Base-by-base conservation (phyloP, 1,139 yeast genomes). In the Scheffersomyces illinoinensis region DNA sequence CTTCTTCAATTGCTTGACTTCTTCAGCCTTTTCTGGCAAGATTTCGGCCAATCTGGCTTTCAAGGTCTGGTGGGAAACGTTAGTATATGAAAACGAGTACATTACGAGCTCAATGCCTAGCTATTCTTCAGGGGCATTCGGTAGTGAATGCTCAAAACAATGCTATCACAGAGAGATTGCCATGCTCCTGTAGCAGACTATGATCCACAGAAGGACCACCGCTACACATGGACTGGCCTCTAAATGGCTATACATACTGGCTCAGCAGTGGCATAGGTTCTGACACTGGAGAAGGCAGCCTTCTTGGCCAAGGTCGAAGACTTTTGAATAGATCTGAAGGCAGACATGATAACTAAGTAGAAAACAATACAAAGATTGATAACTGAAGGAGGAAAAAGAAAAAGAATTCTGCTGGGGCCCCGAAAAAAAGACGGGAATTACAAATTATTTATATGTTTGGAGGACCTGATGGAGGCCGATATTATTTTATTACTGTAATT, bases 21-120 rank as follows among this genome's bases (percentile, higher is more conserved):
- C 91, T 76, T 92, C 98, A 66, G 90, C 91, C 84, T 91, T 91
- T 71, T 85, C 92, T 68, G 99, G 99, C 75, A 93, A 86, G 68
- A 91, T 84, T 75, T 92, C 97, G 59, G 93, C 96, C 76, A 95
- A 93, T 76, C 96, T 88, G 80, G 93, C 96, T 79, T 93, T 93
- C 70, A 93, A 84, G 66, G 97, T 89, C 73, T 66, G 53, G 47
- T 56, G 52, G 24, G 14, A 53, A 21, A 33, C 23, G 65, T 60
- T 61, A 61, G 72, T 68, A 62, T 61, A 57, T 56, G 59, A 39
- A 10, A 1, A 19, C 21, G 50, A 24, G 12, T 21, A n/a, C 17
- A 3, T 10, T 12, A 10, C 17, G 17, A 14, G 17, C 43, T 12
- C 17, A 33, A 54, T 52, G 39, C 26, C 52, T 24, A 8, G 52